phyloP scores from a whole-genome alignment of 176 grass and related monocot genomes.

The Musa schizocarpa region DNA sequence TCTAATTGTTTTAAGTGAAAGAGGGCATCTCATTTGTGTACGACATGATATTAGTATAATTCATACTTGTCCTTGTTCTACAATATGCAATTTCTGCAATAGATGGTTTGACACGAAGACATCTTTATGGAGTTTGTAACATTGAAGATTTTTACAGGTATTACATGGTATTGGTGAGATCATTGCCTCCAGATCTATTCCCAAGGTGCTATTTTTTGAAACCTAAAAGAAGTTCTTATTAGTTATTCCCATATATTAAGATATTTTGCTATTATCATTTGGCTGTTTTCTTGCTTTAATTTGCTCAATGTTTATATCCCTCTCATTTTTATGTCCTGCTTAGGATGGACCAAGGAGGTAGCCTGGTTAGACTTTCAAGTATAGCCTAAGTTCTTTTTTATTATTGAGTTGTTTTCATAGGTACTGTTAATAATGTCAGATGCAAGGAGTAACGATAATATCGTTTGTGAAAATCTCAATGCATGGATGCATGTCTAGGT shows the following conservation, averaged over 20 bases:
- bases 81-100: background rate
- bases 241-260: background rate
- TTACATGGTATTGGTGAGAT: slow-evolving; percentile 71
- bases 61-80: too few species aligned
- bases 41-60: too few species aligned
- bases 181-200: slow-evolving; percentile 71
- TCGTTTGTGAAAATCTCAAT: too few species aligned
- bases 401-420: too few species aligned
- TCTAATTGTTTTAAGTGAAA: too few species aligned
- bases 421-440: too few species aligned
- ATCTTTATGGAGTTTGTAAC: slow-evolving; percentile 15
- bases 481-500: too few species aligned
- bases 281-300: background rate
- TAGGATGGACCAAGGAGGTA: too few species aligned
- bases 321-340: background rate
- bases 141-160: slow-evolving; percentile 40
- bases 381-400: too few species aligned
- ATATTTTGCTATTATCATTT: slow-evolving; percentile 8
- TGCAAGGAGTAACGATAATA: too few species aligned
- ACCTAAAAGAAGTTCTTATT: slow-evolving; percentile 1
- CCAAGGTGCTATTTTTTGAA: slow-evolving; percentile 44
- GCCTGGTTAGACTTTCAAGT: too few species aligned
- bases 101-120: background rate
- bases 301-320: background rate
- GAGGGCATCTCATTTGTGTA: too few species aligned